These are phyloP conservation scores for Nakazawaea ishiwadae DNA, from an alignment of 805 yeast species.

Conservation along the genomic window DNA sequence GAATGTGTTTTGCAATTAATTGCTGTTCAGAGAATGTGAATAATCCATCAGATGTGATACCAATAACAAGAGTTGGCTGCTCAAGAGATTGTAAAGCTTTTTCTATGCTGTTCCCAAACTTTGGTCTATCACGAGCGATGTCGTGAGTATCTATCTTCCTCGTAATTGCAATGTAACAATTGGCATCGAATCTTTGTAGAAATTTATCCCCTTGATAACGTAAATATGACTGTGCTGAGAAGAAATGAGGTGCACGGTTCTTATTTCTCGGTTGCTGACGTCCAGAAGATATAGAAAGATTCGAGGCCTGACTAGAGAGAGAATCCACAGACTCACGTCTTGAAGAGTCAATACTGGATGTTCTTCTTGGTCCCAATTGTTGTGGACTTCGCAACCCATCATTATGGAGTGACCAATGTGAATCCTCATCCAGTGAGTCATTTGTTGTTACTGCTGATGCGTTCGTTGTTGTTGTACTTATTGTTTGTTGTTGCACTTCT, in stretches of 20 bases:
- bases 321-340: constrained; percentile 8
- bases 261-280: constrained; percentile 23
- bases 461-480: no score
- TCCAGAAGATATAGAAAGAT: constrained; percentile 1
- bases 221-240: constrained; percentile 92
- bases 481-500: no score
- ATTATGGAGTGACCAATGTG: constrained; percentile 75
- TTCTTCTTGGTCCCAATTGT: constrained; percentile 7
- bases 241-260: constrained; percentile 51
- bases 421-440: constrained; percentile 36
- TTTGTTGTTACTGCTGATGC: background rate
- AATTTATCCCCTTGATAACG: constrained; percentile 94
- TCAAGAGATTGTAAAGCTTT: constrained; percentile 54
- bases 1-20: constrained; percentile 69
- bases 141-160: constrained; percentile 95
- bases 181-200: constrained; percentile 87
- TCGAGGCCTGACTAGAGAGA: background rate
- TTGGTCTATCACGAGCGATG: constrained; percentile 69
- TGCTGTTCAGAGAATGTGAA: constrained; percentile 93
- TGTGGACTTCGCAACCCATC: constrained; percentile 48
- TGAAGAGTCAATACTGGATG: constrained; percentile 1
- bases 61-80: constrained; percentile 82
- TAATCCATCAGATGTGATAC: constrained; percentile 87
- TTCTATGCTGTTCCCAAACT: constrained; percentile 31
- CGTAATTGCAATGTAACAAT: constrained; percentile 91